Evolutionary conservation across 257 asterid species (phyloP), one percentile per base, ranked within the genome.

Genomic region (Lantana camara): DNA sequence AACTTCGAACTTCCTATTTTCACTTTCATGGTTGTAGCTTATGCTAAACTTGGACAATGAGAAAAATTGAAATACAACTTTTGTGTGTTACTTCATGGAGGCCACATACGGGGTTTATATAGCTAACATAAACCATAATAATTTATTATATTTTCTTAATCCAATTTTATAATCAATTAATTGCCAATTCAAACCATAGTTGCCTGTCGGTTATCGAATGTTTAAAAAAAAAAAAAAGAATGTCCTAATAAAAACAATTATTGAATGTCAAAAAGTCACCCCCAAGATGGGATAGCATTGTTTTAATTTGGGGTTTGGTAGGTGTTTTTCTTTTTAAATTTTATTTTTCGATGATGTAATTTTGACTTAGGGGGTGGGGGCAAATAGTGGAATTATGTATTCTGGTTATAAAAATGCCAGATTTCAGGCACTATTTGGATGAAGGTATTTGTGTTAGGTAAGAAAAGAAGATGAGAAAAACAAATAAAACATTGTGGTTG

Each of bases 1-100:
- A 85, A 66, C 80, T 70, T 87, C 50, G 97, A 85, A 64, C 82
- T 82, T 55, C 57, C 82, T 68, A 66, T 62, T 70, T 68, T 87
- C 63, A 87, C 77, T 66, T 83, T 83, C 90, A 87, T 79, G 73
- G 47, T 69, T 72, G 17, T 45, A 12, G 20, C 5, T 7, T 9
- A 4, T 10, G 14, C 22, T 1, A 42, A 29, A 34, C 24, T 41
- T 68, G 70, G 44, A 44, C 16, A 3, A 53, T 51, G 27, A 20
- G 52, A 47, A 9, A 48, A 37, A 47, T 42, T 35, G 21, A 3
- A 42, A 30, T 65, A 11, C 19, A 34, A 55, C 48, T 44, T 69
- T 62, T 71, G 42, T 66, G n/a, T 68, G 74, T 27, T 51, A 59
- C 8, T 60, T 70, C 15, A 51, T 44, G 69, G 58, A 49, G 57